Evolutionary conservation across 2,329 filamentous ascomycete genomes (phyloP).

Genomic region (Xylaria digitata): DNA sequence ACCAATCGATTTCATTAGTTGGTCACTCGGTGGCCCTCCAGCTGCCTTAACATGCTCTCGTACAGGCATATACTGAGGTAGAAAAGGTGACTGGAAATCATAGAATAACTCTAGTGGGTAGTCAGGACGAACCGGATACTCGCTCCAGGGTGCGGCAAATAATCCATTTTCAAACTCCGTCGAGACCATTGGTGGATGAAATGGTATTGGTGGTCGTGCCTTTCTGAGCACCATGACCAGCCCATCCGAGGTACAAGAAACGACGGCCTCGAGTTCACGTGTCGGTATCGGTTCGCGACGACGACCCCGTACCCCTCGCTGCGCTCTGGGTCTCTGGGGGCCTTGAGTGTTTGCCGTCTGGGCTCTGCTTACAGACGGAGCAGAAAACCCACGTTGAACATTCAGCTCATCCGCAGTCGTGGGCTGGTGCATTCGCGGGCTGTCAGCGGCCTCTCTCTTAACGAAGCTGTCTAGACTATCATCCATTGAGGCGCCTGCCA

Average conservation of each 20-base stretch:
- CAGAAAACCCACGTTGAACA: constrained; percentile 19
- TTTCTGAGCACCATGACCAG: constrained; percentile 83
- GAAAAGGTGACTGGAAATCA: constrained; percentile 57
- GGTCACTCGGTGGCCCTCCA: constrained; percentile 66
- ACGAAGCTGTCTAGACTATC: constrained; percentile 46
- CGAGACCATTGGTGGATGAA: constrained; percentile 61
- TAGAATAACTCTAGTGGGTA: constrained; percentile 57
- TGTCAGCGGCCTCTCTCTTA: constrained; percentile 51
- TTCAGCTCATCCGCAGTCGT: neutral
- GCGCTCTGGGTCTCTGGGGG: constrained; percentile 17
- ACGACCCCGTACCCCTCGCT: constrained; percentile 27
- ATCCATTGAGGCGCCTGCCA: constrained; percentile 57
- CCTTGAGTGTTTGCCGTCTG: constrained; percentile 26
- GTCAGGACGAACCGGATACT: constrained; percentile 68
- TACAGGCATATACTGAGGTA: constrained; percentile 59
- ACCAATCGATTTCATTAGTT: constrained; percentile 82
- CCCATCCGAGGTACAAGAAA: constrained; percentile 90
- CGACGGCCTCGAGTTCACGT: constrained; percentile 86
- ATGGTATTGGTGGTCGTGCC: constrained; percentile 75
- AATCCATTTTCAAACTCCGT: constrained; percentile 69
- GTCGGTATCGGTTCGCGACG: constrained; percentile 53
- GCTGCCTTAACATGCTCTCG: constrained; percentile 58
- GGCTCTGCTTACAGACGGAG: constrained; percentile 47
- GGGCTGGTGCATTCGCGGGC: constrained; percentile 4
- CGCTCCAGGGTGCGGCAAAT: constrained; percentile 84